These are phyloP conservation scores for Auricularia sp. DNA, from an alignment of 768 basidiomycete species.

Conservation along the genomic window DNA sequence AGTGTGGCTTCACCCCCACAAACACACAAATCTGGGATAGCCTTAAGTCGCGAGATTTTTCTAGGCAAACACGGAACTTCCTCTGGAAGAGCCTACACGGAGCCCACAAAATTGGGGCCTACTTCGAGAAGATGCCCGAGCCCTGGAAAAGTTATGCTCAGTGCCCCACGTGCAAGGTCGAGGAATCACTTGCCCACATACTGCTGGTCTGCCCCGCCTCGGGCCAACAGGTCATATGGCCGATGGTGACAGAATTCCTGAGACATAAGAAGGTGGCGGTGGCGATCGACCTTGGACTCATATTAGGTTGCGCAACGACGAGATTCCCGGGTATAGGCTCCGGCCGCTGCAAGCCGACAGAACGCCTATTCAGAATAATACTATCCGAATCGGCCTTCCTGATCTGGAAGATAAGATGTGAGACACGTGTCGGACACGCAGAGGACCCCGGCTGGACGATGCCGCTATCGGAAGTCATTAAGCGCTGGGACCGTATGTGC, in stretches of 20 bases:
- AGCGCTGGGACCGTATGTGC: background rate
- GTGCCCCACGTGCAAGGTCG: conserved; percentile 9
- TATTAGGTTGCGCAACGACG: background rate
- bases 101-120: too few species aligned
- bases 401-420: background rate
- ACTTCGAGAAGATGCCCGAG: background rate
- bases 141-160: conserved; percentile 3
- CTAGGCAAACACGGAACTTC: too few species aligned
- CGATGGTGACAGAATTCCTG: conserved; percentile 8
- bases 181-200: conserved; percentile 15
- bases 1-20: background rate
- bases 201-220: conserved; percentile 12
- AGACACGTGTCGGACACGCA: background rate
- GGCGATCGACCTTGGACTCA: background rate
- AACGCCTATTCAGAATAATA: background rate
- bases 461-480: background rate
- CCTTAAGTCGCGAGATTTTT: background rate
- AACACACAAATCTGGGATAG: background rate
- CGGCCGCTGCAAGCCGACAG: background rate
- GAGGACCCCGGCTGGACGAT: background rate
- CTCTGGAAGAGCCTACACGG: too few species aligned
- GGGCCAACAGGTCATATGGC: conserved; percentile 12
- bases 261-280: background rate
- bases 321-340: background rate
- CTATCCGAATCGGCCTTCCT: background rate